Conservation (phyloP, 805 yeast species). For the Kuraishia piskuri region DNA sequence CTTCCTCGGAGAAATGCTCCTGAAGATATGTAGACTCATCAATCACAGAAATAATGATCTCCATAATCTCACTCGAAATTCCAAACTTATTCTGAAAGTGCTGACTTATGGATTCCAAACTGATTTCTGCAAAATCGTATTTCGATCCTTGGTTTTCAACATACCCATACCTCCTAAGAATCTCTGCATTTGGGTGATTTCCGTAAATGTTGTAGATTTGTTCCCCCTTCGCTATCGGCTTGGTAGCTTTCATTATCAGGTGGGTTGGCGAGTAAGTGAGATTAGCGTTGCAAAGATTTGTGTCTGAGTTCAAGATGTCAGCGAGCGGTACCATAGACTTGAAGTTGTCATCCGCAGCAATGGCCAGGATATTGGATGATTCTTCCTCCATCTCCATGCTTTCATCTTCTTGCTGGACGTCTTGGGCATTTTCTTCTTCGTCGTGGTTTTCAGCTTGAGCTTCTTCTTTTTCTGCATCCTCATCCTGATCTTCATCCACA, state of each 20-base stretch:
- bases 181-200: constrained; percentile 85
- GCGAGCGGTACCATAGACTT: constrained; percentile 94
- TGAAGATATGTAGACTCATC: constrained; percentile 23
- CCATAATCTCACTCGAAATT: constrained; percentile 21
- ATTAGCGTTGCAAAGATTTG: constrained; percentile 67
- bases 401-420: constrained; percentile 13
- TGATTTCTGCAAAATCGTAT: constrained; percentile 75
- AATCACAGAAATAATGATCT: constrained; percentile 28
- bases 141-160: constrained; percentile 67
- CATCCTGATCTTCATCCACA: constrained; percentile 8
- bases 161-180: constrained; percentile 85
- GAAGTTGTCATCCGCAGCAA: constrained; percentile 17
- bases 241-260: constrained; percentile 66
- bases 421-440: constrained; percentile 18
- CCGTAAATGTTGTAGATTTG: constrained; percentile 89
- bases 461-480: constrained; percentile 20
- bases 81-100: constrained; percentile 23
- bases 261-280: constrained; percentile 39
- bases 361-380: neutral
- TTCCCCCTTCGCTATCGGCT: constrained; percentile 49
- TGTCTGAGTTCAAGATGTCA: constrained; percentile 83
- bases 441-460: constrained; percentile 19
- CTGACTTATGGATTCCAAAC: constrained; percentile 31
- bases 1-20: constrained; percentile 16
- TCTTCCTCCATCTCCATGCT: constrained; percentile 11